Evolutionary conservation across 78 protist species (phyloP).

Genomic region (Polysphondylium violaceum): DNA sequence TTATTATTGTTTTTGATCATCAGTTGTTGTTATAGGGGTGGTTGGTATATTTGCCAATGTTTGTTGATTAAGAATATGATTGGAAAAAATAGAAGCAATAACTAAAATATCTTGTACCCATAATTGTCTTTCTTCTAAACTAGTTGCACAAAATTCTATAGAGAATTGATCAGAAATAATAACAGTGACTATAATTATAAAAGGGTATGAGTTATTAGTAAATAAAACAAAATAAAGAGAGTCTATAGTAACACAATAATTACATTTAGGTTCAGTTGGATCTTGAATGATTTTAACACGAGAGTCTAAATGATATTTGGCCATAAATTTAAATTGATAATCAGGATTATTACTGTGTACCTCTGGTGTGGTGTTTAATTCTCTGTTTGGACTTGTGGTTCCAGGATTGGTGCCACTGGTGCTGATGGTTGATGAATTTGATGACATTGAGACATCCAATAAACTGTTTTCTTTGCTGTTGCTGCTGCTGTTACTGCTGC

Average conservation of each 20-base stretch:
- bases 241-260: background rate
- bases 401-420: background rate
- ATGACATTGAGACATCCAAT: background rate
- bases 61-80: conserved; percentile 29
- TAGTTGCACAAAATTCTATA: conserved; percentile 20
- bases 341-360: conserved; percentile 16
- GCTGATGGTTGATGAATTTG: background rate
- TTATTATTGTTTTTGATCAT: no score
- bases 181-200: conserved; percentile 6
- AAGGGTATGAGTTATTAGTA: background rate
- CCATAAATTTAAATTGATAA: conserved; percentile 29
- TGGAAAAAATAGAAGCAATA: conserved; percentile 34
- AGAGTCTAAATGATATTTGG: conserved; percentile 23
- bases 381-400: conserved; percentile 6
- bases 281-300: conserved; percentile 75
- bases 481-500: background rate
- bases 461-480: background rate
- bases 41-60: no score
- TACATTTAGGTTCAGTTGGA: conserved; percentile 31
- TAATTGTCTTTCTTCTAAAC: conserved; percentile 37
- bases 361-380: conserved; percentile 10
- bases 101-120: conserved; percentile 54
- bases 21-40: no score
- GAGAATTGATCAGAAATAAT: conserved; percentile 47
- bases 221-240: background rate